Evolutionary conservation across 2,329 filamentous ascomycete species (phyloP), one percentile per base, ranked within the genome.

Genomic region (Sporothrix sp.): DNA sequence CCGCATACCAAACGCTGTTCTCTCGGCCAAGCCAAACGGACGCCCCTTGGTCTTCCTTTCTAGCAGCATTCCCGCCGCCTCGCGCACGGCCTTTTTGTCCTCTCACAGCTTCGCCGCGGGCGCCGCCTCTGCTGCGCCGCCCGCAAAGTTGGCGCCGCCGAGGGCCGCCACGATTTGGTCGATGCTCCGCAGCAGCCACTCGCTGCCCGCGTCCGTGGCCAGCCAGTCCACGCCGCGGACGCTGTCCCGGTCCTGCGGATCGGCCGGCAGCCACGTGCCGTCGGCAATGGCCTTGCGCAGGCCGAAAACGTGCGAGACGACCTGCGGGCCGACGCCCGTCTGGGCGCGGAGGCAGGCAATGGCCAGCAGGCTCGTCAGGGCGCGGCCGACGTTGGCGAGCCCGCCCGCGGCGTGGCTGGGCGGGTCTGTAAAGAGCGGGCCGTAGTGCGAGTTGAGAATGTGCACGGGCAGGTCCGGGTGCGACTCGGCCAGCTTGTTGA

Each of bases 391-490:
- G 16, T 72, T 75, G 0, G 67, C 71, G 20, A 72, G 62, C 0
- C 72, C 73, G 20, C 67, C 68, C 4, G 65, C 61, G 7, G 68
- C 61, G 13, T 66, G 65, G 3, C 59, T 60, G 0, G 72, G 64
- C 1, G 85, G 86, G 58, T 93, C 84, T 0, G 84, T 76, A 33
- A 94, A 79, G 11, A 93, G 65, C 1, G 78, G 79, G 0, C 81
- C 81, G 63, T 94, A 94, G 62, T 91, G 83, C 46, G 74, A 76
- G 57, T 81, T 74, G 13, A 93, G 69, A 58, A 94, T 93, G 61
- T 87, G 82, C 3, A 90, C 84, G 0, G 87, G 87, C 21, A 94
- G 67, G 62, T 93, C 87, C 0, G 87, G 87, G 62, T 94, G 87
- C 10, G 82, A 81, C n/a, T 74, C 73, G 0, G 78, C 84, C 1